Evolutionary conservation across 176 grass and related monocot genomes (phyloP).

Genomic region (Musa schizocarpa): DNA sequence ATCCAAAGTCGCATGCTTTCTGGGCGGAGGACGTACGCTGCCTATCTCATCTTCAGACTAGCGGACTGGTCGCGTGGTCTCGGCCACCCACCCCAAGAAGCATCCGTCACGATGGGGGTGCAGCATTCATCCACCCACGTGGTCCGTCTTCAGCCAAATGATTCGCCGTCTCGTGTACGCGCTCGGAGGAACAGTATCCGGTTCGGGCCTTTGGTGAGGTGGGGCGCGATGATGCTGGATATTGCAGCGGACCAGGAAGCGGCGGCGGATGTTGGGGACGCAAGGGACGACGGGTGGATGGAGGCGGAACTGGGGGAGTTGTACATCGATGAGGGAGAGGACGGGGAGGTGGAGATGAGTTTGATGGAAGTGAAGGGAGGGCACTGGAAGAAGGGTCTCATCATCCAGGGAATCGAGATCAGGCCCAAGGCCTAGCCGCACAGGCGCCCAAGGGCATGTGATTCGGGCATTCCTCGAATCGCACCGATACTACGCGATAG

Average conservation of each 20-base stretch:
- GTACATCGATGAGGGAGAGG: constrained; percentile 24
- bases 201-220: not conserved
- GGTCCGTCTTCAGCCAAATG: constrained; percentile 2
- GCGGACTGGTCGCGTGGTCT: constrained; percentile 16
- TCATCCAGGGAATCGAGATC: constrained; percentile 39
- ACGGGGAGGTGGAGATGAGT: constrained; percentile 22
- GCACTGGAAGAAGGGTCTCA: constrained; percentile 35
- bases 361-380: constrained; percentile 27
- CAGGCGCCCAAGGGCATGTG: too few relatives aligned
- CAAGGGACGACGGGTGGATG: constrained; percentile 37
- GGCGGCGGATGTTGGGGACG: not conserved
- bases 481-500: too few relatives aligned
- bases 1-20: constrained; percentile 20
- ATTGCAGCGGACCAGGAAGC: not conserved
- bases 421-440: constrained; percentile 19
- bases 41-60: constrained; percentile 42
- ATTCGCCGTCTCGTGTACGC: too few relatives aligned
- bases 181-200: too few relatives aligned
- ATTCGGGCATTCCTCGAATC: too few relatives aligned
- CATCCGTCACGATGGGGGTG: constrained; percentile 19
- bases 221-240: not conserved
- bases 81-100: constrained; percentile 15
- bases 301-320: constrained; percentile 47
- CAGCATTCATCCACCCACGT: not conserved
- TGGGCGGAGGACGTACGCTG: constrained; percentile 23